Conservation (phyloP, 495 filamentous ascomycete genomes). For the Darksidea phi region DNA sequence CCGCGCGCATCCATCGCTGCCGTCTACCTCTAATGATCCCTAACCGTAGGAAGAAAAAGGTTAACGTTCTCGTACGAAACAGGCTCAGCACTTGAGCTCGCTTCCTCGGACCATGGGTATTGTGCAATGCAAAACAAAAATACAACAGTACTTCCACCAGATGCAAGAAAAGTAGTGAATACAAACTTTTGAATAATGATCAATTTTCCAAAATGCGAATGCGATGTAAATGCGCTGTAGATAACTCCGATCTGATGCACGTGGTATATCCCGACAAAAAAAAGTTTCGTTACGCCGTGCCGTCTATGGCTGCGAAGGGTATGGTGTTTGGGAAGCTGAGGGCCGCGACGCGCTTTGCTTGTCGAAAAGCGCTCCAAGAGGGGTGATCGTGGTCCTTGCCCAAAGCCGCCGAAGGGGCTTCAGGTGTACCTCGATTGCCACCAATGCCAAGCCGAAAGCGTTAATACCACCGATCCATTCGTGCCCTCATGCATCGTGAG, state of each 20-base stretch:
- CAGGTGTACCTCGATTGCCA: not conserved
- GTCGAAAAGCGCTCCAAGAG: not conserved
- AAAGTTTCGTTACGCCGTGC: not conserved
- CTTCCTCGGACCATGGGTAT: not conserved
- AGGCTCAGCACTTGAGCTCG: not conserved
- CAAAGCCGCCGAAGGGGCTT: not conserved
- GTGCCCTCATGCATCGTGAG: constrained; percentile 6
- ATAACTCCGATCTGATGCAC: not conserved
- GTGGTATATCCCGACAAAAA: not conserved
- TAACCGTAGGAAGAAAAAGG: not conserved
- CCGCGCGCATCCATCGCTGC: not conserved
- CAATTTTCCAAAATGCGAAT: not conserved
- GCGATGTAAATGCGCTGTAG: not conserved
- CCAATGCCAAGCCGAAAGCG: constrained; percentile 9
- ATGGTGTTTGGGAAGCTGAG: not conserved
- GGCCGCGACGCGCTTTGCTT: not conserved
- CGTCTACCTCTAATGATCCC: not conserved
- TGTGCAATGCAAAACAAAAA: not conserved
- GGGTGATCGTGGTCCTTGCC: not conserved
- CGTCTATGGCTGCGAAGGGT: not conserved
- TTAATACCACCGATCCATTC: constrained; percentile 4
- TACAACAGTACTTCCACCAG: too few relatives aligned
- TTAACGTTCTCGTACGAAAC: not conserved
- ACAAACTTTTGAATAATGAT: not conserved
- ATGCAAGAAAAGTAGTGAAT: not conserved